phyloP scores from a whole-genome alignment of 495 filamentous ascomycete species.

The Aspergillus nanangensis region DNA sequence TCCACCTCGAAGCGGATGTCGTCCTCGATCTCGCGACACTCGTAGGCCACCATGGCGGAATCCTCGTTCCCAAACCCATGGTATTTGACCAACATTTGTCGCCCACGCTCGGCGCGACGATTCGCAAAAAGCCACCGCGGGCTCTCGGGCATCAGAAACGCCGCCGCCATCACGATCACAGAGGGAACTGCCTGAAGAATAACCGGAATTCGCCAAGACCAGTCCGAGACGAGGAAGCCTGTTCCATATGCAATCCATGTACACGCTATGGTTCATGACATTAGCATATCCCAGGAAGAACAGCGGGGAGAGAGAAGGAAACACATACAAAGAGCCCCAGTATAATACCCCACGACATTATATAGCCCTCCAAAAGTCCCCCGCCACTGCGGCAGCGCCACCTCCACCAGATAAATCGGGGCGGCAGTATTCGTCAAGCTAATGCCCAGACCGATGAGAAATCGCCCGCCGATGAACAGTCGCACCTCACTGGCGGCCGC shows the following conservation, averaged over 20 bases:
- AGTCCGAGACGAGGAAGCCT: slow-evolving; percentile 14
- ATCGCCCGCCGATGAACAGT: slow-evolving; percentile 65
- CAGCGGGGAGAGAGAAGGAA: background rate
- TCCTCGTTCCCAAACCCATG: slow-evolving; percentile 48
- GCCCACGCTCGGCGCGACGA: slow-evolving; percentile 45
- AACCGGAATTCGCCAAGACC: slow-evolving; percentile 57
- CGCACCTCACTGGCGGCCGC: slow-evolving; percentile 36
- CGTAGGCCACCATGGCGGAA: slow-evolving; percentile 47
- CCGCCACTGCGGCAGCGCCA: slow-evolving; percentile 26
- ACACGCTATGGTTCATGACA: too few species aligned
- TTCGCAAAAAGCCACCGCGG: slow-evolving; percentile 43
- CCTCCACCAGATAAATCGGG: slow-evolving; percentile 1
- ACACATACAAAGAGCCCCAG: slow-evolving; percentile 3
- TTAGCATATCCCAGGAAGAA: too few species aligned
- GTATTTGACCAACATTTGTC: slow-evolving; percentile 45
- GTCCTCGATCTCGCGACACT: slow-evolving; percentile 43
- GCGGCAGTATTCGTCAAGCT: slow-evolving; percentile 2
- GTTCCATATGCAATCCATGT: slow-evolving; percentile 8
- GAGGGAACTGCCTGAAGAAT: slow-evolving; percentile 30
- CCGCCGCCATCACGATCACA: background rate
- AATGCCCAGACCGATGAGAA: slow-evolving; percentile 47
- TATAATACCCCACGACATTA: slow-evolving; percentile 8
- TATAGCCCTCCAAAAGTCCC: slow-evolving; percentile 9
- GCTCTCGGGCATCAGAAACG: slow-evolving; percentile 21
- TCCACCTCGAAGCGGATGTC: slow-evolving; percentile 45